These are phyloP conservation scores for Neolentinus lepideus DNA, from an alignment of 1,284 basidiomycete species.

Conservation along the genomic window DNA sequence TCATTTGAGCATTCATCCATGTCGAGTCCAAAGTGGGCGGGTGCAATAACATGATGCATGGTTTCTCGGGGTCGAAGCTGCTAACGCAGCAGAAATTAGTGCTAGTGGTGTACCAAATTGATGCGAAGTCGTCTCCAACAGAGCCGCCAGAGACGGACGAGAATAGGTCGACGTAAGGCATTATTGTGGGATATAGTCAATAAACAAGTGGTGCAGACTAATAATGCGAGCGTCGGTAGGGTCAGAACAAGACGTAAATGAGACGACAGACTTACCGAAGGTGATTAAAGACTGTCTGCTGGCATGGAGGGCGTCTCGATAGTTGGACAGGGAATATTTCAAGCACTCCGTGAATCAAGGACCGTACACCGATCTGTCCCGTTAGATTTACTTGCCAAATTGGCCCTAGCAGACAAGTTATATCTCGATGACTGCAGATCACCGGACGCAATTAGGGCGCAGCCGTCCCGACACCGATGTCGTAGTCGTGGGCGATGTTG, in stretches of 20 bases:
- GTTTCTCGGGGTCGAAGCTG: conserved; percentile 55
- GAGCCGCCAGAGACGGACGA: conserved; percentile 16
- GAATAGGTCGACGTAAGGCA: conserved; percentile 68
- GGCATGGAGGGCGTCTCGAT: neutral
- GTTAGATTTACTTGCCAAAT: neutral
- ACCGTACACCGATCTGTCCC: neutral
- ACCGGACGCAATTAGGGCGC: neutral
- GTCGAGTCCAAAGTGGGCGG: conserved; percentile 60
- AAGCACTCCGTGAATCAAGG: neutral
- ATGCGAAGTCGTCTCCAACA: conserved; percentile 50
- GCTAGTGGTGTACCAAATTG: conserved; percentile 67
- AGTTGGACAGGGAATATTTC: neutral
- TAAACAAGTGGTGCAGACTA: neutral
- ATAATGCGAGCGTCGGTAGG: too few relatives aligned
- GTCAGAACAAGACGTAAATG: too few relatives aligned
- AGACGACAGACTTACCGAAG: neutral
- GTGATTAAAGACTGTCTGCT: neutral
- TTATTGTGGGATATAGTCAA: conserved; percentile 25
- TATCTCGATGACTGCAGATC: neutral
- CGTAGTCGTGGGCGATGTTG: neutral
- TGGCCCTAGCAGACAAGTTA: neutral
- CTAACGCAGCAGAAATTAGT: conserved; percentile 46
- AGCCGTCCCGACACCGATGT: too few relatives aligned
- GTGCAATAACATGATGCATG: conserved; percentile 60
- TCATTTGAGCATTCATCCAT: conserved; percentile 62